phyloP scores from a whole-genome alignment of 129 eudicot species.

The Heracleum sosnowskyi region DNA sequence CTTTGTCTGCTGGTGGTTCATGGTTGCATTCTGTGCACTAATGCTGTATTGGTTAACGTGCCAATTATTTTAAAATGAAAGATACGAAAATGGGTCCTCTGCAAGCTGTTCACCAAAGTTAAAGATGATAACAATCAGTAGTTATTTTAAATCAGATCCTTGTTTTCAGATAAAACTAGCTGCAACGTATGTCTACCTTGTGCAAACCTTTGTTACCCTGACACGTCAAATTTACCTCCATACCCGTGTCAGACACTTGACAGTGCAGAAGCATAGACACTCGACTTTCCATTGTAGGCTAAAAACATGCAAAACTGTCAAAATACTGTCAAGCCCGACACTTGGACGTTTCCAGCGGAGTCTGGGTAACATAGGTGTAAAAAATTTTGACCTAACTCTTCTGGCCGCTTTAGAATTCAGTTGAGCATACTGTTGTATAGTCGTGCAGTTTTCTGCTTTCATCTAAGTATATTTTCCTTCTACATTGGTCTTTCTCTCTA shows the following conservation, averaged over 20 bases:
- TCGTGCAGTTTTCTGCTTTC: not conserved
- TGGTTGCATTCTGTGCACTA: not conserved
- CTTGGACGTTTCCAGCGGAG: not conserved
- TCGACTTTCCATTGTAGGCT: not conserved
- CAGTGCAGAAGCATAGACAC: not conserved
- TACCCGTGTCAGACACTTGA: not conserved
- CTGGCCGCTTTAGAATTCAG: not conserved
- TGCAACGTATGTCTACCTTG: not conserved
- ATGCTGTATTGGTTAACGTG: not conserved
- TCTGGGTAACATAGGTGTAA: not conserved
- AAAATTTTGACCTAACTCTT: not conserved
- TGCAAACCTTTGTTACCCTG: not conserved
- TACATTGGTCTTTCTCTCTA: not conserved
- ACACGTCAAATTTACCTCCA: not conserved
- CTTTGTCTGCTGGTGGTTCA: not conserved
- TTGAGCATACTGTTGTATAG: not conserved
- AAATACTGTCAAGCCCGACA: not conserved
- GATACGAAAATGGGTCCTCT: slow-evolving; percentile 16
- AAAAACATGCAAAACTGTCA: not conserved
- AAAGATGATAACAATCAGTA: not conserved
- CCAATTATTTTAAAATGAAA: not conserved
- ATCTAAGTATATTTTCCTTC: not conserved
- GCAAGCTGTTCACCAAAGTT: slow-evolving; percentile 17
- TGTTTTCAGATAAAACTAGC: not conserved
- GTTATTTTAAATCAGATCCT: not conserved